These are phyloP conservation scores for Lodderomyces theae DNA, from an alignment of 1,139 yeast species.

Conservation along the genomic window DNA sequence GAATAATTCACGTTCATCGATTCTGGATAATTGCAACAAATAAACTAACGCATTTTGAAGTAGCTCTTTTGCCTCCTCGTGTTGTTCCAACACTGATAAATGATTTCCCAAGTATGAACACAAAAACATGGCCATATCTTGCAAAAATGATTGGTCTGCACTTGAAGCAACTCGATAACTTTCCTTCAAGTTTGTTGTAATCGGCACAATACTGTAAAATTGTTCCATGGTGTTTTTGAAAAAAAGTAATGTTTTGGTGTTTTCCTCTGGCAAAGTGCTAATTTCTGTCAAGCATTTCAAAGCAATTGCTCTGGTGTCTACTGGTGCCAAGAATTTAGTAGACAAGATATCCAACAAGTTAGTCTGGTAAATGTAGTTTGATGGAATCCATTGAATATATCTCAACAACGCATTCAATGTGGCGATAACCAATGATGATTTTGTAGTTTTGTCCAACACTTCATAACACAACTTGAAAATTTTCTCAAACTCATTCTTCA, in stretches of 20 bases:
- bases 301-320: constrained; percentile 79
- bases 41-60: constrained; percentile 74
- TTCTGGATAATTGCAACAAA: constrained; percentile 78
- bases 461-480: constrained; percentile 91
- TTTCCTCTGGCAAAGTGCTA: constrained; percentile 59
- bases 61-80: constrained; percentile 55
- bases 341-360: constrained; percentile 70
- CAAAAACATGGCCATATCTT: constrained; percentile 91
- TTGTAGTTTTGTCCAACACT: constrained; percentile 82
- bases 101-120: constrained; percentile 83
- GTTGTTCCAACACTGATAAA: constrained; percentile 67
- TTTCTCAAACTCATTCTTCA: constrained; percentile 89
- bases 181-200: constrained; percentile 66
- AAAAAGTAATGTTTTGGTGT: constrained; percentile 64
- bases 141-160: constrained; percentile 88
- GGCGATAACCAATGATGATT: constrained; percentile 78
- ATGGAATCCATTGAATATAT: constrained; percentile 93
- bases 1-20: constrained; percentile 93
- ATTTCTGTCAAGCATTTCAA: constrained; percentile 93
- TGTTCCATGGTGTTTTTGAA: constrained; percentile 75
- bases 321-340: constrained; percentile 71
- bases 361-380: constrained; percentile 85
- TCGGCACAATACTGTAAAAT: constrained; percentile 69
- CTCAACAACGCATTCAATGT: constrained; percentile 80
- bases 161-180: constrained; percentile 77